These are phyloP conservation scores for Verticillium zaregamsianum DNA, from an alignment of 2,329 filamentous ascomycete genomes.

Conservation along the genomic window DNA sequence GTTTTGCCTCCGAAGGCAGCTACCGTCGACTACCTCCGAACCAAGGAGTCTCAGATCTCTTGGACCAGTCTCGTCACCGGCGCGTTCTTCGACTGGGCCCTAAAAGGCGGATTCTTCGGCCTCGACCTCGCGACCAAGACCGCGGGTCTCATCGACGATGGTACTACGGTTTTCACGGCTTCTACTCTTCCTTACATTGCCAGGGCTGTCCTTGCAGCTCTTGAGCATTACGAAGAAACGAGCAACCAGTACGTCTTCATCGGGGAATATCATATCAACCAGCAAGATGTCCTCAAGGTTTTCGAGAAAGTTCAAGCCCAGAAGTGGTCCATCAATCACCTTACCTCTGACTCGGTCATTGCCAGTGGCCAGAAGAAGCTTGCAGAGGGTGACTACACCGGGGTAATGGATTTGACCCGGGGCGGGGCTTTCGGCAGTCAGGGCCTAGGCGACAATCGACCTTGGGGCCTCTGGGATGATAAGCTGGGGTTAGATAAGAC, in stretches of 20 bases:
- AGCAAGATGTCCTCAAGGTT: background rate
- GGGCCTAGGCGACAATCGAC: background rate
- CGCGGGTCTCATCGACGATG: conserved; percentile 1
- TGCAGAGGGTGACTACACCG: background rate
- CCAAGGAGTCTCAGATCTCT: background rate
- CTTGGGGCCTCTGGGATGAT: conserved; percentile 1
- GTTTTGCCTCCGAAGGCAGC: background rate
- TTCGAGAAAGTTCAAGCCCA: background rate
- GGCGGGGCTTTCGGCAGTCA: background rate
- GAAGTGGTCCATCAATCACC: background rate
- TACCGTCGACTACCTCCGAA: conserved; percentile 2
- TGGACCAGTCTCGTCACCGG: conserved; percentile 11
- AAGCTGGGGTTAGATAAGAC: background rate
- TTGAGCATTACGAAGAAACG: background rate
- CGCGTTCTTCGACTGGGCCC: conserved; percentile 20
- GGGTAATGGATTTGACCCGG: background rate
- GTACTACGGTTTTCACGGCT: background rate
- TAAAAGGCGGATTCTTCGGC: conserved; percentile 12
- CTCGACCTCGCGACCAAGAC: conserved; percentile 13
- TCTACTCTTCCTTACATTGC: background rate
- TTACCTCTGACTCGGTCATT: background rate
- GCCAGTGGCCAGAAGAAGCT: background rate
- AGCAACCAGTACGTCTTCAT: conserved; percentile 1
- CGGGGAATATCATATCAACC: background rate
- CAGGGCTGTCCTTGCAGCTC: background rate